Evolutionary conservation across 2,329 filamentous ascomycete species (phyloP).

Genomic region (Hortaea sp.): DNA sequence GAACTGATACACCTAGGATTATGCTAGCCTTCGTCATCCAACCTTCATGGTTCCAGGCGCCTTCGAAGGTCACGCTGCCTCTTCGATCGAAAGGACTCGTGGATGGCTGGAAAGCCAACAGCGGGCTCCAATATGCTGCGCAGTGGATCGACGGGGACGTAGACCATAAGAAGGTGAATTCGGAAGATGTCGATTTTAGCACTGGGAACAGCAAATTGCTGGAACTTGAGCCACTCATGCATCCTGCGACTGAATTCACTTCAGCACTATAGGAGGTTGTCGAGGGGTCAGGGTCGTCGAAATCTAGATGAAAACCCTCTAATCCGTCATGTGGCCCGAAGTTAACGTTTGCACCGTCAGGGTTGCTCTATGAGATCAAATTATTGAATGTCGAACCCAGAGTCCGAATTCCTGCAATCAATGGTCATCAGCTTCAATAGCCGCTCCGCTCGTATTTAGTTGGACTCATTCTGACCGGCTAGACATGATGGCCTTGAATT

Average conservation of each 20-base stretch:
- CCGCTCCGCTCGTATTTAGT: too few relatives aligned
- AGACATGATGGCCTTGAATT: too few relatives aligned
- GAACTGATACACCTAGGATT: conserved; percentile 27
- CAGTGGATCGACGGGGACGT: conserved; percentile 13
- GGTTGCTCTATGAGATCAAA: too few relatives aligned
- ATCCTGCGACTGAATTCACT: neutral
- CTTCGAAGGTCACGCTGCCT: conserved; percentile 11
- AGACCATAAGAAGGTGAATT: conserved; percentile 13
- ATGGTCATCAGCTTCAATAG: too few relatives aligned
- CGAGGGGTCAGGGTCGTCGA: too few relatives aligned
- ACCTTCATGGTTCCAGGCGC: conserved; percentile 31
- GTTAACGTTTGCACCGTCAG: neutral
- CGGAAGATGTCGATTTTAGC: conserved; percentile 12
- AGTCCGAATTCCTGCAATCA: too few relatives aligned
- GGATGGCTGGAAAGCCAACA: conserved; percentile 10
- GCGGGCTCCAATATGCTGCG: conserved; percentile 9
- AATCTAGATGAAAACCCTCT: too few relatives aligned
- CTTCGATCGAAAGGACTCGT: conserved; percentile 7
- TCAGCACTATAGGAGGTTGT: too few relatives aligned
- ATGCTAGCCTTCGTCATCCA: conserved; percentile 39
- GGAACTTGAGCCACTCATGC: conserved; percentile 11
- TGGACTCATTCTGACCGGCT: too few relatives aligned
- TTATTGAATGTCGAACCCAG: too few relatives aligned
- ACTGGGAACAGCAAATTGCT: conserved; percentile 7
- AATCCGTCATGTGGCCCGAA: too few relatives aligned